A percentile compares a stretch with the other conserved stretches of the same genome.
These are phyloP conservation scores for Blastosporella zonata DNA, from an alignment of 1,284 basidiomycete genomes.

Conservation along the genomic window DNA sequence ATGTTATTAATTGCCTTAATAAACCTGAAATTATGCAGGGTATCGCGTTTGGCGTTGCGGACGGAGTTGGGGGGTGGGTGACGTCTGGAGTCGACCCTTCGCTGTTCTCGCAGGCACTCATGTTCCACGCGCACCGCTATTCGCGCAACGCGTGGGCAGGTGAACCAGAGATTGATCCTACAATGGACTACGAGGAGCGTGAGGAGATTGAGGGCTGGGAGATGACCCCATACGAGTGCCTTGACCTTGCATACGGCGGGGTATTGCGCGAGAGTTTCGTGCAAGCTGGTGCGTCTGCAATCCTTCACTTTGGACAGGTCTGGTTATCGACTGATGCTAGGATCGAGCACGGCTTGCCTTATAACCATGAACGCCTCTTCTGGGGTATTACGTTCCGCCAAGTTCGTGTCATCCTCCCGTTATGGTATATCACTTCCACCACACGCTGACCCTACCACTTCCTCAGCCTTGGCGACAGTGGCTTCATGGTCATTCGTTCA, in stretches of 20 bases:
- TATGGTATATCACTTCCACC: slow-evolving; percentile 5
- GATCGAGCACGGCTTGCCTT: slow-evolving; percentile 85
- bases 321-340: slow-evolving; percentile 34
- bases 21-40: slow-evolving; percentile 52
- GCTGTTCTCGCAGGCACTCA: slow-evolving; percentile 53
- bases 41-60: slow-evolving; percentile 66
- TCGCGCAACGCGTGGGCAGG: slow-evolving; percentile 72
- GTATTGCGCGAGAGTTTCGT: slow-evolving; percentile 71
- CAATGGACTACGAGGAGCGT: slow-evolving; percentile 72
- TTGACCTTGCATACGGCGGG: slow-evolving; percentile 71
- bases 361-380: slow-evolving; percentile 74
- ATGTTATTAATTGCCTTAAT: slow-evolving; percentile 8
- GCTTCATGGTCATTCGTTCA: slow-evolving; percentile 76
- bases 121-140: slow-evolving; percentile 67
- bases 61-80: slow-evolving; percentile 54
- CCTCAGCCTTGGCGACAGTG: slow-evolving; percentile 81
- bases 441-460: slow-evolving; percentile 8
- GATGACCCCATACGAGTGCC: slow-evolving; percentile 64
- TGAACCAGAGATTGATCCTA: slow-evolving; percentile 80
- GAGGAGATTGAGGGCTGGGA: slow-evolving; percentile 71
- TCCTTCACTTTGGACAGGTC: neutral
- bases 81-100: slow-evolving; percentile 82
- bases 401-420: slow-evolving; percentile 45
- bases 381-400: slow-evolving; percentile 76
- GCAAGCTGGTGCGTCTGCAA: slow-evolving; percentile 57